Percentiles rank a stretch among this genome's conserved stretches.
These are phyloP conservation scores for Rhodotorula glutinis DNA, from an alignment of 1,284 basidiomycete species.

Conservation along the genomic window DNA sequence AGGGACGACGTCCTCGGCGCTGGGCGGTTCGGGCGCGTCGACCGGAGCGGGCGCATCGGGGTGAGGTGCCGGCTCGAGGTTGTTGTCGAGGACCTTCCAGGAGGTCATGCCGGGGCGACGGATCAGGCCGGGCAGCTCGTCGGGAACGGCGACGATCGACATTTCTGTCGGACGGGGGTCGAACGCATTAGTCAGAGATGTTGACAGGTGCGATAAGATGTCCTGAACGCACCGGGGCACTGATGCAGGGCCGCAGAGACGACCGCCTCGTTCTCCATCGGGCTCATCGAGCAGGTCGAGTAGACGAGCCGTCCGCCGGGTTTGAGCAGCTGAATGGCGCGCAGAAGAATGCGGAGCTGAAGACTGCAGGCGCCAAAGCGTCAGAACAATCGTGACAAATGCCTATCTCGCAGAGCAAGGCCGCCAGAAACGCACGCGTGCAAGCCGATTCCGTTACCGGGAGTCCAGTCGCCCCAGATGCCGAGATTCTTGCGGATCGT, in stretches of 20 bases:
- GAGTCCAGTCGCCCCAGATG: conserved; percentile 92
- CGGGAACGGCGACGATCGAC: conserved; percentile 74
- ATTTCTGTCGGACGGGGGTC: conserved; percentile 58
- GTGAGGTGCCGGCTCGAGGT: conserved; percentile 36
- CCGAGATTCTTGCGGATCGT: conserved; percentile 91
- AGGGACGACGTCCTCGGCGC: conserved; percentile 4
- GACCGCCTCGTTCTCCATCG: conserved; percentile 96
- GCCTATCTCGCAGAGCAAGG: neutral
- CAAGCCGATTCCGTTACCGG: conserved; percentile 83
- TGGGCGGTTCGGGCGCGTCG: neutral
- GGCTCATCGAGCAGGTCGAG: conserved; percentile 97
- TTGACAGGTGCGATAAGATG: neutral
- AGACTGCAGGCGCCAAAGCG: conserved; percentile 56
- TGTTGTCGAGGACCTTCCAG: conserved; percentile 63
- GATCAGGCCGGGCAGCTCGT: conserved; percentile 65
- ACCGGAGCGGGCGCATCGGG: conserved; percentile 10
- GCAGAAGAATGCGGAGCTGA: conserved; percentile 85
- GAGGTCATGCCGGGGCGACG: conserved; percentile 68
- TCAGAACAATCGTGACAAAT: neutral
- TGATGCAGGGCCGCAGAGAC: conserved; percentile 75
- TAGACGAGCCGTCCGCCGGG: conserved; percentile 88
- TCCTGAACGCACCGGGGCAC: conserved; percentile 58
- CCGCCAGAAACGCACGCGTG: conserved; percentile 62
- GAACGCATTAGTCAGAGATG: neutral
- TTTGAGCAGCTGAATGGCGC: conserved; percentile 86